Evolutionary conservation across 148 eudicot genomes (phyloP), one percentile per base, ranked within the genome.

Genomic region (Nepenthes gracilis): DNA sequence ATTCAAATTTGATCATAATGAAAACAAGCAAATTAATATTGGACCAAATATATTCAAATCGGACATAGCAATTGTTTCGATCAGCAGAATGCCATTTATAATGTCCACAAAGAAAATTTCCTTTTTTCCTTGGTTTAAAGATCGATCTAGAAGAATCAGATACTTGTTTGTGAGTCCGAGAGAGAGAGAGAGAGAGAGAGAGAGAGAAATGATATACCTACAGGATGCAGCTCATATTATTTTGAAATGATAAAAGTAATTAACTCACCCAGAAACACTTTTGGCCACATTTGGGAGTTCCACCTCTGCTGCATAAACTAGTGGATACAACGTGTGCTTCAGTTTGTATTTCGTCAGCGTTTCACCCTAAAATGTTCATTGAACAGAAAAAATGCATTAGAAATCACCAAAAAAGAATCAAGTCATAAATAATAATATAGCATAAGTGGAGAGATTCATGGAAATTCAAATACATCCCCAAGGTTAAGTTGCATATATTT

Each of bases 231-330:
- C 23, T 23, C n/a, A 59, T 48, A 40, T 1, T 59, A 12, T 38
- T 6, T 5, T n/a, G 3, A 10, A n/a, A 11, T 5, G 53, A 10
- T 54, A 33, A 15, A 54, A 11, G 34, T 9, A 47, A 33, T 57
- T n/a, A 57, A 23, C 66, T 47, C 73, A 90, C 97, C 85, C 86
- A 34, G 83, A 77, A 33, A 72, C 12, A 15, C 62, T 72, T 54
- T 72, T 54, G 35, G 75, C 65, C 56, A 83, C 85, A 48, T 78
- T 70, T 2, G 84, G 69, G 10, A 70, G 63, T 12, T 58, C 82
- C 1, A 88, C 77, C 64, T 85, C 70, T 64, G 80, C 81, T 35
- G 96, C 97, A 70, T 67, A 81, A 59, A 81, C 96, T 45, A 91
- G 70, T 2, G 90, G 93, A 47, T 78, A 81, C 72, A 79, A 58